Evolutionary conservation across 345 rosid species (phyloP).

Genomic region (Firmiana major): DNA sequence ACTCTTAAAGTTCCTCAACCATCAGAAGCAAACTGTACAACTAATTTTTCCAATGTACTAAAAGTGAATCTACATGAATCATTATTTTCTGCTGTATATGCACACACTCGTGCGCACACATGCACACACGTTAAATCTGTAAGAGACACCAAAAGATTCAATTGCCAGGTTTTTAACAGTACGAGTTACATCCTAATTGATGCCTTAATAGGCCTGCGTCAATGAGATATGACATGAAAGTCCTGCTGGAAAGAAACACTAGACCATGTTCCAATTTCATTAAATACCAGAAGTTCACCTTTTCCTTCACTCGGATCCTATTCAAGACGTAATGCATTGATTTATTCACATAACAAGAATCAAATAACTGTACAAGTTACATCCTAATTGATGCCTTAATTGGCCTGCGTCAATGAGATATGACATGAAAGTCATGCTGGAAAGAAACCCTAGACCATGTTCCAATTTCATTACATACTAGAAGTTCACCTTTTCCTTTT

Average conservation of each 20-base stretch:
- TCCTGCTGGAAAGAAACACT: neutral
- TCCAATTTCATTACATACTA: neutral
- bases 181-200: neutral
- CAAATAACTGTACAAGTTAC: neutral
- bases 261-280: neutral
- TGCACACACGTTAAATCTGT: neutral
- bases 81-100: neutral
- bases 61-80: neutral
- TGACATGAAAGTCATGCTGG: neutral
- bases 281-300: neutral
- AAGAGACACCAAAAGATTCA: neutral
- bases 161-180: neutral
- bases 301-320: neutral
- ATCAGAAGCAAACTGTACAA: neutral
- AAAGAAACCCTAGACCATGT: neutral
- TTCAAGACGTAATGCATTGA: neutral
- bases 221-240: neutral
- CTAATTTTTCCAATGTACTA: neutral
- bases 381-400: neutral
- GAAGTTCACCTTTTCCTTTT: neutral
- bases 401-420: neutral
- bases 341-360: no score
- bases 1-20: neutral
- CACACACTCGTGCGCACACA: neutral
- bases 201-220: neutral